Evolutionary conservation across 2,329 filamentous ascomycete species (phyloP), one percentile per base, ranked within the genome.

Genomic region (Fusarium hostae): DNA sequence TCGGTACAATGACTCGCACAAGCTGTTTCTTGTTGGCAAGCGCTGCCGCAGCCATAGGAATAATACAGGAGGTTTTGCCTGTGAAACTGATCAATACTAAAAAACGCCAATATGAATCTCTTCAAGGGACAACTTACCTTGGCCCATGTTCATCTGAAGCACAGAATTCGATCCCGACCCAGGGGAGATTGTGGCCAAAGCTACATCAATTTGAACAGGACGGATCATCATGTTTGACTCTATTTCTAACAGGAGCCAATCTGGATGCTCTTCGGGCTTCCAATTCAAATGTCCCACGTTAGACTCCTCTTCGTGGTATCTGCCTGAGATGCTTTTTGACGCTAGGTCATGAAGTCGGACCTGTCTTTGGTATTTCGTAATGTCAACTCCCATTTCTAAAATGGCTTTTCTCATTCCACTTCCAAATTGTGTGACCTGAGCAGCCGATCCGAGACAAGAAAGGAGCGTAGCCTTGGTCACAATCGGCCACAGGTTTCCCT

Each of bases 181-280:
- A 0, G 90, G 90, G 0, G 79, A 79, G 3, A 90, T 89, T 22
- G 88, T 93, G 1, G 88, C 87, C 3, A 81, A 71, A 0, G 91
- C 90, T 10, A 93, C 90, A 8, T 89, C 83, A 1, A 91, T 83
- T 70, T 93, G 91, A 5, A 87, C 86, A 0, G 84, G 81, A 0
- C 91, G 86, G 57, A 93, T 89, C 32, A 90, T 81, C 5, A 93
- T 78, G 63, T 91, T 85, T 0, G 86, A 83, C 56, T 93, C 91
- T 18, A 93, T 86, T 68, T 93, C 91, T 0, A 94, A 78, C 0
- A 93, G 80, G 0, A 93, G 77, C 87, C 90, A 92, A 72, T 93
- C 90, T 0, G 89, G 83, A 35, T 85, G 77, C 0, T 87, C 79
- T 0, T 76, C n/a, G 0, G 88, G 86, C 5, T 82, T 74, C 90